Percentiles rank a stretch among this genome's conserved stretches.
These are phyloP conservation scores for Fusarium ramigenum DNA, from an alignment of 2,329 filamentous ascomycete species.

Conservation along the genomic window DNA sequence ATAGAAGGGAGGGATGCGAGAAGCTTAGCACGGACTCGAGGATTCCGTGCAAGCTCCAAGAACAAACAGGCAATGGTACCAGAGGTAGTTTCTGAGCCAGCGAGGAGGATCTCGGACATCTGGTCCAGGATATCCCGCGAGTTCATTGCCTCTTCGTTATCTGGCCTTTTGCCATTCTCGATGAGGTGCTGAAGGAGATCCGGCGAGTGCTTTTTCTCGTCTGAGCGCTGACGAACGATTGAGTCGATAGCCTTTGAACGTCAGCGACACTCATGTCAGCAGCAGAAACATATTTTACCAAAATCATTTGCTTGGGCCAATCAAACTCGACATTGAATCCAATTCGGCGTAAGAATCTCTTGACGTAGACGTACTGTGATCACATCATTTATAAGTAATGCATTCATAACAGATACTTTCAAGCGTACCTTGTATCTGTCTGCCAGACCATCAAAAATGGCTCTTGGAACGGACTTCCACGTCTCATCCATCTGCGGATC, in stretches of 20 bases:
- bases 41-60: not conserved
- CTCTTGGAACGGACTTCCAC: not conserved
- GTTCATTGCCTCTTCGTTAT: not conserved
- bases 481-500: not conserved
- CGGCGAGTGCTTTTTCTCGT: not conserved
- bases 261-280: not conserved
- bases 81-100: not conserved
- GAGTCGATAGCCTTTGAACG: not conserved
- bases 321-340: not conserved
- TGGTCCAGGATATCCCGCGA: not conserved
- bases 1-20: not conserved
- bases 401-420: accelerated
- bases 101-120: not conserved
- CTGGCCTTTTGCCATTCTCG: not conserved
- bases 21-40: not conserved
- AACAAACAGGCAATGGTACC: not conserved
- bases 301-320: not conserved
- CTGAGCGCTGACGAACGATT: not conserved
- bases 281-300: not conserved
- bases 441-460: not conserved
- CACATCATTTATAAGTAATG: not conserved
- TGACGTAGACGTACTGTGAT: not conserved
- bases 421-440: not conserved
- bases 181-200: not conserved
- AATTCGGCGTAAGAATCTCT: not conserved